phyloP scores from a whole-genome alignment of 2,329 filamentous ascomycete genomes.

The Talaromyces pinophilus region DNA sequence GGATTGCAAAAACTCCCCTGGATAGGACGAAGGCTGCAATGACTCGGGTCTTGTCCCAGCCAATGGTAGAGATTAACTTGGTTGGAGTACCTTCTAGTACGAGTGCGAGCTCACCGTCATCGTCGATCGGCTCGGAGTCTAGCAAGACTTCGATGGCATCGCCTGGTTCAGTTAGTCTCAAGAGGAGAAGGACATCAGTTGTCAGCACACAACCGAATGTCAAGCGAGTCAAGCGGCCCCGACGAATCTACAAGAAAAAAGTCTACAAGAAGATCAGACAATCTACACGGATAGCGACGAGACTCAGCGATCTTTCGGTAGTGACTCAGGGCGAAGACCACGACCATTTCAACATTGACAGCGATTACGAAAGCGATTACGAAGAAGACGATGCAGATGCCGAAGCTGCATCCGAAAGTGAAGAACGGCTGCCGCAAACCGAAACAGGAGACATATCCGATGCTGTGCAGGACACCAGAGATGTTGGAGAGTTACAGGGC shows the following conservation, averaged over 20 bases:
- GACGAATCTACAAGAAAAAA: slow-evolving; percentile 2
- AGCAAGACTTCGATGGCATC: slow-evolving; percentile 37
- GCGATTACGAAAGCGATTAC: slow-evolving; percentile 2
- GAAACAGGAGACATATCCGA: slow-evolving; percentile 14
- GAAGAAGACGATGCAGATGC: neutral
- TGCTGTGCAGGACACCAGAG: slow-evolving; percentile 19
- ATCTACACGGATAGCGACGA: slow-evolving; percentile 12
- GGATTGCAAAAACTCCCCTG: slow-evolving; percentile 54
- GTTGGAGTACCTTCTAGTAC: slow-evolving; percentile 25
- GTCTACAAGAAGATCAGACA: slow-evolving; percentile 11
- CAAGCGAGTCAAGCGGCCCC: slow-evolving; percentile 13
- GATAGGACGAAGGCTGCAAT: slow-evolving; percentile 28
- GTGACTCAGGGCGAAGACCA: neutral
- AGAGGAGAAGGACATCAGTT: slow-evolving; percentile 1
- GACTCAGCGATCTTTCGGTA: slow-evolving; percentile 5
- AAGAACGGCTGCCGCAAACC: neutral
- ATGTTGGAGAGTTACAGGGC: neutral
- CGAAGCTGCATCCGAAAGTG: neutral
- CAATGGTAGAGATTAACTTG: slow-evolving; percentile 18
- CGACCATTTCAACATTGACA: neutral
- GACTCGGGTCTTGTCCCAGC: slow-evolving; percentile 7
- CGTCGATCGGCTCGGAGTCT: slow-evolving; percentile 27
- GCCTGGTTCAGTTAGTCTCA: slow-evolving; percentile 22
- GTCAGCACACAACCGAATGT: neutral
- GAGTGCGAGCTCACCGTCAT: slow-evolving; percentile 26